Evolutionary conservation across 2,329 filamentous ascomycete species (phyloP).

Genomic region (Hymenoscyphus fraxineus): DNA sequence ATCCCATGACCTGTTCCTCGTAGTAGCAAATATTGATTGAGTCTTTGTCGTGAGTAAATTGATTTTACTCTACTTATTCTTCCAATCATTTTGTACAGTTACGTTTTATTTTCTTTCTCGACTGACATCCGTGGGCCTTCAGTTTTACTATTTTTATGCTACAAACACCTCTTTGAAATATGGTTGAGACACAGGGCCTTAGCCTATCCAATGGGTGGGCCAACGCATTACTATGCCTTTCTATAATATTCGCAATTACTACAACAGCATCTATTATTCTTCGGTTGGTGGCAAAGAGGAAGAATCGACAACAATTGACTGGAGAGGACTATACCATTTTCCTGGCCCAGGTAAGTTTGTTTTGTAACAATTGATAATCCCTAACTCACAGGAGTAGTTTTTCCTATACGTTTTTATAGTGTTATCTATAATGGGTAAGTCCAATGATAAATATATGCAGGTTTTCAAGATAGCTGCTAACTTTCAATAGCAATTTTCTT

Average conservation of each 20-base stretch:
- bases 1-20: not conserved
- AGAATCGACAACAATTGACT: conserved; percentile 3
- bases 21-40: not conserved
- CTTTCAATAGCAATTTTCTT: conserved; percentile 4
- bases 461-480: not conserved
- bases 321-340: conserved; percentile 12
- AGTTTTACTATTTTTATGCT: not conserved
- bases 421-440: conserved; percentile 5
- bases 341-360: conserved; percentile 5
- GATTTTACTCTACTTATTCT: not conserved
- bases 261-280: conserved; percentile 12
- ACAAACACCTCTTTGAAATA: not conserved
- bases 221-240: conserved; percentile 7
- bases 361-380: not conserved
- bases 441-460: not conserved
- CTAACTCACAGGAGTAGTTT: not conserved
- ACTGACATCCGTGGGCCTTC: not conserved
- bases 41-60: not conserved
- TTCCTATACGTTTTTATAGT: conserved; percentile 1
- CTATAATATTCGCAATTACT: conserved; percentile 4
- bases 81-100: not conserved
- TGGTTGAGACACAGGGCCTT: not conserved
- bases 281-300: conserved; percentile 12
- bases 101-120: not conserved
- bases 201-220: not conserved